Evolutionary conservation across 257 asterid species (phyloP).

Genomic region (Penstemon eatonii): DNA sequence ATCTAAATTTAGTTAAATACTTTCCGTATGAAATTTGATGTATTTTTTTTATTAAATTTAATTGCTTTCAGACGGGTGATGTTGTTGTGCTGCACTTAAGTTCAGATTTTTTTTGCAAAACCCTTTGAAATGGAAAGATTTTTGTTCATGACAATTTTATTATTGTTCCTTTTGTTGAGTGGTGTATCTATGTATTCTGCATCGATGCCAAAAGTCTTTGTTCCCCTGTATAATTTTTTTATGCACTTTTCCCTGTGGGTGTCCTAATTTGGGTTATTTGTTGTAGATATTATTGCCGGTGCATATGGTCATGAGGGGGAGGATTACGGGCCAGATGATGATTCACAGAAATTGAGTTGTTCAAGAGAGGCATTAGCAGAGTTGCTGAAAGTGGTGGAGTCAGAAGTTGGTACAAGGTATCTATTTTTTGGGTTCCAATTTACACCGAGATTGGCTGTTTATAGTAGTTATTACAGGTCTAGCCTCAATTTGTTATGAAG

Average conservation of each 20-base stretch:
- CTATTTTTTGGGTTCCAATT: conserved; percentile 13
- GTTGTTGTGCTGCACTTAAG: conserved; percentile 12
- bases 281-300: conserved; percentile 55
- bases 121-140: too few relatives aligned
- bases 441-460: neutral
- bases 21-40: neutral
- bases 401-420: conserved; percentile 60
- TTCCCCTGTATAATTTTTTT: neutral
- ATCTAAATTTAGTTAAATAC: conserved; percentile 8
- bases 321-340: conserved; percentile 43
- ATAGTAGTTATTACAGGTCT: neutral
- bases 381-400: conserved; percentile 58
- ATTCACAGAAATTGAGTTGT: conserved; percentile 45
- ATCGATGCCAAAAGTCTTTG: conserved; percentile 2
- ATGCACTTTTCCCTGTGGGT: conserved; percentile 12
- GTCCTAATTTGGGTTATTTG: conserved; percentile 4
- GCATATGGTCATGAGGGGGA: conserved; percentile 34
- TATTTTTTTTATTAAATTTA: neutral
- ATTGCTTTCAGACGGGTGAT: neutral
- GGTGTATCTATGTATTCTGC: neutral
- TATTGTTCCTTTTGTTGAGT: conserved; percentile 6
- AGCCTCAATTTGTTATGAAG: neutral
- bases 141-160: neutral
- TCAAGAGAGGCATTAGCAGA: conserved; percentile 62
- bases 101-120: neutral